Conservation (phyloP, 345 rosid species). For the Acer negundo region DNA sequence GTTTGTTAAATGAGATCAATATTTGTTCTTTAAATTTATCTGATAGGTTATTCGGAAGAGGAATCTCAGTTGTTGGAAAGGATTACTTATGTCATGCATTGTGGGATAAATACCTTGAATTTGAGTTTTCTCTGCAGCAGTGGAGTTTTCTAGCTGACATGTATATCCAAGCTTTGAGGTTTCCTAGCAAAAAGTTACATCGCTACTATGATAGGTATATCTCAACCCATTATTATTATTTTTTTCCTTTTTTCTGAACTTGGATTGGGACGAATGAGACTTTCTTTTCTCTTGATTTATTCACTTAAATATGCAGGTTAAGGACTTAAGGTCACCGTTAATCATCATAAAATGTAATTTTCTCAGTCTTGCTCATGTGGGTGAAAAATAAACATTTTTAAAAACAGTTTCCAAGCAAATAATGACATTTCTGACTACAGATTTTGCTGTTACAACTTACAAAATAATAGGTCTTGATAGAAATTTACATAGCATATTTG, state of each 20-base stretch:
- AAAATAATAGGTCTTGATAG: background rate
- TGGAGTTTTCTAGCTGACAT: conserved; percentile 75
- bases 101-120: conserved; percentile 85
- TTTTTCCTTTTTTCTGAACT: background rate
- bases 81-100: conserved; percentile 68
- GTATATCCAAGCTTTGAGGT: conserved; percentile 64
- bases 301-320: background rate
- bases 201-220: conserved; percentile 68
- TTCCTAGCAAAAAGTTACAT: conserved; percentile 72
- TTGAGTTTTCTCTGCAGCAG: conserved; percentile 53
- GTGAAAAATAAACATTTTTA: background rate
- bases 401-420: background rate
- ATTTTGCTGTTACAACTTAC: background rate
- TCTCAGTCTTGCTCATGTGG: background rate
- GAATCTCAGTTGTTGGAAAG: conserved; percentile 77
- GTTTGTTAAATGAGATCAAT: background rate
- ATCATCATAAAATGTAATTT: background rate
- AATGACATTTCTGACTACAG: background rate
- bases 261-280: background rate
- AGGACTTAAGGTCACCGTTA: background rate
- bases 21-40: conserved; percentile 13
- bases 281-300: background rate
- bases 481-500: background rate
- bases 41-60: conserved; percentile 77
- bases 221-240: background rate